Evolutionary conservation across 345 rosid genomes (phyloP).

Genomic region (Eutrema yunnanense): DNA sequence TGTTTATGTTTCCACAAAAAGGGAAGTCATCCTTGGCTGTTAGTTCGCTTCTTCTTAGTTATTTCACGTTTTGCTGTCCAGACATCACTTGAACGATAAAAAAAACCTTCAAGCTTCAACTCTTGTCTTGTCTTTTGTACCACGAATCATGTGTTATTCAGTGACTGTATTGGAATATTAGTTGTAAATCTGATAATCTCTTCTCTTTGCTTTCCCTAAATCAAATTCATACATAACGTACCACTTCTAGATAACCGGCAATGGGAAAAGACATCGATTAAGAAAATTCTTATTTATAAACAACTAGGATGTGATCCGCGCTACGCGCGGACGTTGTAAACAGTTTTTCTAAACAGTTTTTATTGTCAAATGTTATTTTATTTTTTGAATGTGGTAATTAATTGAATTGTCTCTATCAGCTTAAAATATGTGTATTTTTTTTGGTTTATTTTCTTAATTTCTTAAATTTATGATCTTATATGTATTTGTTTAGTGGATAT

Average conservation of each 20-base stretch:
- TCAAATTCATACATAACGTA: not conserved
- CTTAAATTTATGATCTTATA: too few relatives aligned
- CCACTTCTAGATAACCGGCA: not conserved
- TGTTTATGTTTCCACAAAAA: constrained; percentile 33
- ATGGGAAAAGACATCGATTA: not conserved
- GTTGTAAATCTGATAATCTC: not conserved
- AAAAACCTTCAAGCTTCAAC: not conserved
- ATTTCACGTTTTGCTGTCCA: not conserved
- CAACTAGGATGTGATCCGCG: not conserved
- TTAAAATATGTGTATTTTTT: too few relatives aligned
- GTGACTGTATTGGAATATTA: not conserved
- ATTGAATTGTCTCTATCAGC: too few relatives aligned
- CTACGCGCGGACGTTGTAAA: too few relatives aligned
- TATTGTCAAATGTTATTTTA: too few relatives aligned
- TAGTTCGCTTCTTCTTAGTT: constrained; percentile 12
- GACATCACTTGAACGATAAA: not conserved
- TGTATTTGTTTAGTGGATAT: too few relatives aligned
- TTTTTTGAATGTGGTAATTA: too few relatives aligned
- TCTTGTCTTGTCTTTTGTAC: not conserved
- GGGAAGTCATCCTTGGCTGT: constrained; percentile 97
- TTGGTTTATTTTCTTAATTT: too few relatives aligned
- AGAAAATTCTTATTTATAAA: not conserved
- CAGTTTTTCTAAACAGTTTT: too few relatives aligned
- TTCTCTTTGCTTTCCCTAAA: not conserved
- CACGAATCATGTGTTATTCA: not conserved